Percentiles rank a stretch among this genome's conserved stretches.
Evolutionary conservation across 768 basidiomycete genomes (phyloP).

Genomic region (Dendrothele bispora): DNA sequence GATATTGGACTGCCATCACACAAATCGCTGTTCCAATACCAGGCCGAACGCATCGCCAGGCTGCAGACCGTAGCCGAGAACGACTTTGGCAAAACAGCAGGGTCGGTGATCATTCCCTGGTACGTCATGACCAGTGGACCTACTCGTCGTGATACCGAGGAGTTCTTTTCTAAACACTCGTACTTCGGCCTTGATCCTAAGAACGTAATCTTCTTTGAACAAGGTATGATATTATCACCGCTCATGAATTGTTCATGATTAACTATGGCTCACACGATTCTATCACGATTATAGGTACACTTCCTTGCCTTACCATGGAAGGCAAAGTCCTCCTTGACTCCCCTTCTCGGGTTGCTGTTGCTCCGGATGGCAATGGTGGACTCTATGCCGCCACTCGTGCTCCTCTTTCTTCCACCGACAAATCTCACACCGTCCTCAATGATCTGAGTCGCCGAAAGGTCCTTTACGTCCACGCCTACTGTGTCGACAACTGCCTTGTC

Average conservation of each 20-base stretch:
- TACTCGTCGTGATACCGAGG: conserved; percentile 83
- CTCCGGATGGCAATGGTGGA: conserved; percentile 97
- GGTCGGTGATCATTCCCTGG: conserved; percentile 84
- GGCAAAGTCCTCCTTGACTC: conserved; percentile 91
- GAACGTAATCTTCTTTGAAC: conserved; percentile 93
- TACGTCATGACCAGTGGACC: conserved; percentile 99
- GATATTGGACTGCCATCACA: conserved; percentile 93
- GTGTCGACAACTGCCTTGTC: conserved; percentile 99
- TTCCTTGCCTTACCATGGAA: conserved; percentile 92
- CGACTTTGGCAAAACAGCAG: conserved; percentile 47
- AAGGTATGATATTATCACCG: conserved; percentile 56
- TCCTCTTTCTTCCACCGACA: conserved; percentile 61
- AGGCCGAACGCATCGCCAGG: conserved; percentile 92
- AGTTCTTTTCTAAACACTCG: conserved; percentile 73
- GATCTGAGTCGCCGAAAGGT: conserved; percentile 78
- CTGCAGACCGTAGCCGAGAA: conserved; percentile 76
- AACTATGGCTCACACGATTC: not conserved
- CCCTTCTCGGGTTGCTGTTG: conserved; percentile 80
- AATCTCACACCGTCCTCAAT: conserved; percentile 73
- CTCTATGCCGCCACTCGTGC: conserved; percentile 90
- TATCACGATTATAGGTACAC: conserved; percentile 64
- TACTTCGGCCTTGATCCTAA: conserved; percentile 81
- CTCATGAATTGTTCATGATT: not conserved
- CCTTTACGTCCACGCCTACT: conserved; percentile 90
- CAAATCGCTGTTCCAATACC: conserved; percentile 93